A percentile compares a stretch with the other conserved stretches of the same genome.
These are phyloP conservation scores for Pestalotiopsis sp. DNA, from an alignment of 2,329 filamentous ascomycete genomes.

Conservation along the genomic window DNA sequence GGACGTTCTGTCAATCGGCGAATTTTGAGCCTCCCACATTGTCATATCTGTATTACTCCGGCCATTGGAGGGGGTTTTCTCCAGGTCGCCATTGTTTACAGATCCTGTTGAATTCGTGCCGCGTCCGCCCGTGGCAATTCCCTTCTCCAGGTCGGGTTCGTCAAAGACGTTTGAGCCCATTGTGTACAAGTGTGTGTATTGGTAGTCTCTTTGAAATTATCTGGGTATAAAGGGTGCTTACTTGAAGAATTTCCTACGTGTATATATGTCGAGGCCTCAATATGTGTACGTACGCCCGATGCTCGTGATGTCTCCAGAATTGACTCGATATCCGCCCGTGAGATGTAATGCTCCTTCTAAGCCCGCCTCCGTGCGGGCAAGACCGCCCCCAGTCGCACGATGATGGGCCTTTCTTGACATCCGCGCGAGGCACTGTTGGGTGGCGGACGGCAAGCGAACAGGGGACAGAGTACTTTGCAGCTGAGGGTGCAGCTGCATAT, in stretches of 20 bases:
- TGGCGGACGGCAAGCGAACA: neutral
- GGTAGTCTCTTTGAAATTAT: neutral
- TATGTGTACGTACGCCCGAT: neutral
- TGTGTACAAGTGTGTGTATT: neutral
- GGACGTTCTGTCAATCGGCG: neutral
- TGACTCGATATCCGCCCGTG: no score
- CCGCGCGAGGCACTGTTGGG: neutral
- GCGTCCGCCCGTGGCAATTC: neutral
- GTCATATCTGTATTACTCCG: no score
- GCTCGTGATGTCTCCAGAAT: neutral
- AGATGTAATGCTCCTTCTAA: no score
- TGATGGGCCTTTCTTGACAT: no score
- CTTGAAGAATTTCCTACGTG: neutral
- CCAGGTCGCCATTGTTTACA: neutral
- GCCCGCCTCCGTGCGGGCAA: no score
- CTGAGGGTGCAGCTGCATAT: neutral
- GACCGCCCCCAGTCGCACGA: no score
- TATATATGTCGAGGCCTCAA: neutral
- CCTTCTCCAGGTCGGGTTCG: neutral
- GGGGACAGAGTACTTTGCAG: neutral
- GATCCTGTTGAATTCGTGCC: neutral
- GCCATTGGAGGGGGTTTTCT: no score
- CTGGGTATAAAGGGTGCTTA: neutral
- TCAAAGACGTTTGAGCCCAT: neutral
- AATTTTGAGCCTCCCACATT: neutral